phyloP scores from a whole-genome alignment of 129 eudicot genomes.

The Flaveria brownii region DNA sequence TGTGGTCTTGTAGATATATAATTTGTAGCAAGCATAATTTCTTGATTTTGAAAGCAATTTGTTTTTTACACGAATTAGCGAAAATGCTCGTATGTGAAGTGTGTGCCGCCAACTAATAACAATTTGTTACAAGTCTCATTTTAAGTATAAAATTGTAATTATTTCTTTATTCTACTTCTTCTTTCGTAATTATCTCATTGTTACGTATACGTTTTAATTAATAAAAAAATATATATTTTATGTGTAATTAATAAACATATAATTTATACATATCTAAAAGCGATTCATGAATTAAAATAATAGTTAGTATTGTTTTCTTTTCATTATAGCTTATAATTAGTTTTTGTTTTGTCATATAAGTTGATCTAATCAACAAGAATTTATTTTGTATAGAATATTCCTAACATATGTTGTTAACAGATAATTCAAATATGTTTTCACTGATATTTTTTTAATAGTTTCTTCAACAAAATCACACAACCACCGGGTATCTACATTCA shows the following conservation, averaged over 20 bases:
- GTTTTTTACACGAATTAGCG: background rate
- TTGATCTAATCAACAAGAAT: too few relatives aligned
- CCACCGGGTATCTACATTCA: conserved; percentile 6
- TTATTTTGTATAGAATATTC: background rate
- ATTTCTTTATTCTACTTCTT: background rate
- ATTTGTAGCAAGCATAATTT: too few relatives aligned
- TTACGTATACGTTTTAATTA: background rate
- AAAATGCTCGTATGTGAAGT: background rate
- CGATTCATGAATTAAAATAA: background rate
- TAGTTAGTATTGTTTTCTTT: background rate
- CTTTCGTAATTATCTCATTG: background rate
- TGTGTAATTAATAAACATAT: background rate
- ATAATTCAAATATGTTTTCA: background rate
- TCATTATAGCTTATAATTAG: background rate
- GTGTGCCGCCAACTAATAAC: background rate
- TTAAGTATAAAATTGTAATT: background rate
- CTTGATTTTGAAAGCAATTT: too few relatives aligned
- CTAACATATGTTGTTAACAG: background rate
- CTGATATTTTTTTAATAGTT: background rate
- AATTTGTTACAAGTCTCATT: background rate
- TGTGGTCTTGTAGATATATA: background rate
- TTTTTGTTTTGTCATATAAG: background rate
- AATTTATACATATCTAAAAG: background rate
- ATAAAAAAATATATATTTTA: background rate
- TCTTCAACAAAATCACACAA: background rate